Evolutionary conservation across 257 asterid genomes (phyloP).

Genomic region (Striga asiatica): DNA sequence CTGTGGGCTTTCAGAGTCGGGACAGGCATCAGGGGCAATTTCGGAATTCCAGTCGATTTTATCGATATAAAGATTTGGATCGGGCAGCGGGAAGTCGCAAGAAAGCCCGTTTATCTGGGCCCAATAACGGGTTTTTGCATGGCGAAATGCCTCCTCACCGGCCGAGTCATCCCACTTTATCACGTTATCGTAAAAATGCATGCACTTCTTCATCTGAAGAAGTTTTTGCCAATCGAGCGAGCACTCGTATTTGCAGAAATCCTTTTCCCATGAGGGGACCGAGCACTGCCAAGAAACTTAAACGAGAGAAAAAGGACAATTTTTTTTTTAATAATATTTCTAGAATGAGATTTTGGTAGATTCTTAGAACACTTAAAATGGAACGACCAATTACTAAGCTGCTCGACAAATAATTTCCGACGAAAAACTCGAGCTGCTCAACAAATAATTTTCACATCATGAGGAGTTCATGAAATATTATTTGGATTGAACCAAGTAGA

Average conservation of each 20-base stretch:
- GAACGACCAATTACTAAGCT: too few relatives aligned
- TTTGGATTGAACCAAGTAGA: too few relatives aligned
- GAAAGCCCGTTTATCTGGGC: constrained; percentile 33
- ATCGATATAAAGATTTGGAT: constrained; percentile 49
- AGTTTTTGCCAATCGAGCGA: constrained; percentile 41
- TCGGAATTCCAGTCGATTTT: constrained; percentile 43
- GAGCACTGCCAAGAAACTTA: constrained; percentile 47
- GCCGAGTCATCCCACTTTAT: constrained; percentile 65
- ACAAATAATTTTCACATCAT: too few relatives aligned
- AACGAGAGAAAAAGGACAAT: neutral
- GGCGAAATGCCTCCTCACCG: constrained; percentile 46
- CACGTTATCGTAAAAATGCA: constrained; percentile 35
- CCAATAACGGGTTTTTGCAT: constrained; percentile 53
- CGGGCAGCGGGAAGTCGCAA: constrained; percentile 36
- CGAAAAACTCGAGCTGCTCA: too few relatives aligned
- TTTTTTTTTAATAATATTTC: too few relatives aligned
- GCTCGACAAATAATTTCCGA: too few relatives aligned
- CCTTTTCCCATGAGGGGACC: constrained; percentile 56
- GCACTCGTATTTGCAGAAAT: constrained; percentile 52
- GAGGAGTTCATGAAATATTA: too few relatives aligned
- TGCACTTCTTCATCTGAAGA: constrained; percentile 26
- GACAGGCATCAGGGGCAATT: constrained; percentile 18
- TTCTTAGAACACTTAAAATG: too few relatives aligned
- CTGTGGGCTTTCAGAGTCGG: constrained; percentile 27
- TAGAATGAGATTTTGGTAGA: too few relatives aligned